Evolutionary conservation across 2,329 filamentous ascomycete genomes (phyloP), one percentile per base, ranked within the genome.

Genomic region (Fusarium oligoseptatum): DNA sequence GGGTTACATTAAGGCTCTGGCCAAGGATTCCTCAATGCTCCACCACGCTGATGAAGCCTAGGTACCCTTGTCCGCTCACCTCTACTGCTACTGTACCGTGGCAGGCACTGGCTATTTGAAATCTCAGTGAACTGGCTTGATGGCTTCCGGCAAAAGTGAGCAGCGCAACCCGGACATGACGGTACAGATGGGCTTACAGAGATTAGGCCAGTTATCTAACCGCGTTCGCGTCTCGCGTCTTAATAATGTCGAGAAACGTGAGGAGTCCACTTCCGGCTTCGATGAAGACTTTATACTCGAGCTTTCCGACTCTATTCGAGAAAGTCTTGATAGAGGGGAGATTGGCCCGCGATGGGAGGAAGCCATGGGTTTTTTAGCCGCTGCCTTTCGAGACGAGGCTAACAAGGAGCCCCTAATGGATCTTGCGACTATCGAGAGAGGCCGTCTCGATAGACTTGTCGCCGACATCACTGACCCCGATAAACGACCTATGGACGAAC

Each of bases 401-500:
- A 75, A 78, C 14, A 75, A 75, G 6, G 73, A 76, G 15, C 81
- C 83, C 4, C 76, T 73, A 6, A 74, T 88, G 34, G 80, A 82
- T 9, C 80, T 87, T 41, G 80, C 81, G 56, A 83, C 81, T 4
- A 83, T 89, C 64, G 78, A 80, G 48, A 72, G 80, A 17, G 77
- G 83, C 3, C 81, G 80, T 12, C 80, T 88, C 6, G 83, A 87
- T 69, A 88, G 87, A 68, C 74, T 89, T 2, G 71, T 87, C n/a
- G 75, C 79, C 20, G 86, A 87, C 20, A 81, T 85, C 11, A 73
- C 83, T 27, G 80, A 82, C 41, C 77, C 79, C 0, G 76, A 77
- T 9, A 80, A 80, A 48, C 75, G 78, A 10, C 78, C 78, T 14
- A 65, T 65, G 2, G 79, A 79, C 9, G 70, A 79, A 15, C 76